Percentiles rank a stretch among this genome's conserved stretches.
Conservation (phyloP, 1,284 basidiomycete species). For the Heliocybe sulcata region DNA sequence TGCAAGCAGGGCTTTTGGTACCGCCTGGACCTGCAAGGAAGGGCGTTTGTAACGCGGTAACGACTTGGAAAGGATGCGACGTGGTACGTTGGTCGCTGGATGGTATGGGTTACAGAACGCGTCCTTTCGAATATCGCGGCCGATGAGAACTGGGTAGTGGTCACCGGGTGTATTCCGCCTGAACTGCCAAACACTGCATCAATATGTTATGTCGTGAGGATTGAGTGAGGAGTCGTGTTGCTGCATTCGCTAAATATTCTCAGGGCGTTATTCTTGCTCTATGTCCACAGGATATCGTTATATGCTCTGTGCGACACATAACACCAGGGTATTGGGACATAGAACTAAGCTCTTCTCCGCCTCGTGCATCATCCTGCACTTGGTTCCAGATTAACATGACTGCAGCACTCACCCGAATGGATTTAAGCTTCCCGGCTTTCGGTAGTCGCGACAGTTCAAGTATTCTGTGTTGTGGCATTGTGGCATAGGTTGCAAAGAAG, state of each 20-base stretch:
- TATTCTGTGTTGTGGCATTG: not conserved
- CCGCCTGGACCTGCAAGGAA: not conserved
- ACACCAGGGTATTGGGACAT: no score
- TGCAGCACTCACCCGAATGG: not conserved
- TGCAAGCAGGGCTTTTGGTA: not conserved
- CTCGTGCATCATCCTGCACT: not conserved
- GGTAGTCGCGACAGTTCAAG: not conserved
- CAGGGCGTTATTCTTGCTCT: no score
- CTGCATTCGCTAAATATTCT: no score
- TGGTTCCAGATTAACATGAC: not conserved
- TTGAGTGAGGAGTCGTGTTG: no score
- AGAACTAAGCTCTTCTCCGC: not conserved
- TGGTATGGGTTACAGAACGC: not conserved
- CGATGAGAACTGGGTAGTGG: not conserved
- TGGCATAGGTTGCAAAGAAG: not conserved
- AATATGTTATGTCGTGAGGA: not conserved
- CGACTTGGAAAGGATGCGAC: not conserved
- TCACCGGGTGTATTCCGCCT: not conserved
- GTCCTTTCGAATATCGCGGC: not conserved
- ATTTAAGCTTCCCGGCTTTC: not conserved
- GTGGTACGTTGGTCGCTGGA: not conserved
- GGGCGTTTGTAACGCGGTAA: not conserved
- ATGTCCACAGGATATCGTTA: no score
- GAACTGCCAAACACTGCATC: not conserved
- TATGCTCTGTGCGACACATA: no score